Evolutionary conservation across 495 filamentous ascomycete genomes (phyloP), one percentile per base, ranked within the genome.

Genomic region (Endocarpon pusillum): DNA sequence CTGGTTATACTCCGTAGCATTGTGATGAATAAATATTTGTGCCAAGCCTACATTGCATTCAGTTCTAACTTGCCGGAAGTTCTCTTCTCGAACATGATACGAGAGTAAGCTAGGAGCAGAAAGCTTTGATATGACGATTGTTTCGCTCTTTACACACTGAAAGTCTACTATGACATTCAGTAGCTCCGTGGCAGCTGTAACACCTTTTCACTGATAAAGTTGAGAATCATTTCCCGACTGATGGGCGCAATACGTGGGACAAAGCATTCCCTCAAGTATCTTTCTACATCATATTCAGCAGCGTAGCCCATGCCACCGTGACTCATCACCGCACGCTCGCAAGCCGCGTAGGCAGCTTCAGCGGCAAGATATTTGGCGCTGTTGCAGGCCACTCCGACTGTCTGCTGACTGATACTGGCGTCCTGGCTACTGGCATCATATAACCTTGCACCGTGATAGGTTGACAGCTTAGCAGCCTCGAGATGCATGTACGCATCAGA

Each of bases 271-370:
- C 78, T 57, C 35, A 85, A 52, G 53, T 77, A 84, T 16, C 78
- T 57, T 54, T 87, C 81, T 1, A 84, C 79, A 51, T 83, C 73
- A 44, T 78, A 83, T 45, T 86, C 78, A 39, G 70, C 62, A 1
- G 78, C 78, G 49, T 84, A 84, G 2, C 78, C 76, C 74, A 84
- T 82, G 0, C 76, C 78, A 6, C 78, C 79, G 39, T 75, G 71
- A 10, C 66, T 66, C 39, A 82, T 41, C 10, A 76, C 69, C 4
- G 73, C 72, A 20, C 69, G 55, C 49, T 83, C 78, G 51, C 79
- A 85, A 3, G 80, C 76, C 23, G 57, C 66, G 44, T 80, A 83
- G 1, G 75, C 78, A 17, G 79, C 80, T 43, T 87, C 80, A 1
- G 79, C 79, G 3, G 81, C 80, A 26, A 87, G 45, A 44, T 81